Percentiles rank a stretch among this genome's conserved stretches.
These are phyloP conservation scores for Nepenthes gracilis DNA, from an alignment of 148 eudicot genomes.

Conservation along the genomic window DNA sequence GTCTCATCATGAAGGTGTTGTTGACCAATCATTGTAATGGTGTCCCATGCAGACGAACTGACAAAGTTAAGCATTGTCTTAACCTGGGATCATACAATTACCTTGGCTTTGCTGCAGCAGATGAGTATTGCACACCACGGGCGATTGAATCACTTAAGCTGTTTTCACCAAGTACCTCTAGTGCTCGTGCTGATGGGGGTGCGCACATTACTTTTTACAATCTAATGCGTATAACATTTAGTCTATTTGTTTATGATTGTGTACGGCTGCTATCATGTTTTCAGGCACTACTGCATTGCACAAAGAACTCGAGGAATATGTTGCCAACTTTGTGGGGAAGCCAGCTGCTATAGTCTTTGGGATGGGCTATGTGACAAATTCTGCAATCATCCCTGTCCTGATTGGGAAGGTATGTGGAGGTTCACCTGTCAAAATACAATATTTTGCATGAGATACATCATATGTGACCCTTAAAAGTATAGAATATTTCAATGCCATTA, in stretches of 20 bases:
- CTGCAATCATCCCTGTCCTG: constrained; percentile 86
- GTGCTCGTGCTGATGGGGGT: constrained; percentile 96
- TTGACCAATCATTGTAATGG: not conserved
- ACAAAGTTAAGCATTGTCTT: constrained; percentile 58
- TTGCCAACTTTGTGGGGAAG: constrained; percentile 87
- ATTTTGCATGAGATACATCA: not conserved
- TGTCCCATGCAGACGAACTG: constrained; percentile 55
- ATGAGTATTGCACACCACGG: constrained; percentile 93
- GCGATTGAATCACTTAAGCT: constrained; percentile 63
- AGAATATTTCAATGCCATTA: not conserved
- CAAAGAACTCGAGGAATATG: constrained; percentile 69
- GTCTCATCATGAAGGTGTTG: not conserved
- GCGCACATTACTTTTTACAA: not conserved
- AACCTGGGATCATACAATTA: constrained; percentile 98
- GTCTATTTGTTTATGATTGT: no score
- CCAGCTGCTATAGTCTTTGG: constrained; percentile 82
- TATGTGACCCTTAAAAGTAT: not conserved
- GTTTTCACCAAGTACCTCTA: constrained; percentile 75
- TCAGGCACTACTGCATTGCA: constrained; percentile 76
- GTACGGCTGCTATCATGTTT: no score
- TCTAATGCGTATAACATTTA: no score
- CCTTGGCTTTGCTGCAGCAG: constrained; percentile 97
- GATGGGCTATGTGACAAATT: constrained; percentile 94
- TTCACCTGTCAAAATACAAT: not conserved
- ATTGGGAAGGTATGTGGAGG: constrained; percentile 57